Conservation (phyloP, 148 eudicot species). For the Heliamphora exappendiculata region DNA sequence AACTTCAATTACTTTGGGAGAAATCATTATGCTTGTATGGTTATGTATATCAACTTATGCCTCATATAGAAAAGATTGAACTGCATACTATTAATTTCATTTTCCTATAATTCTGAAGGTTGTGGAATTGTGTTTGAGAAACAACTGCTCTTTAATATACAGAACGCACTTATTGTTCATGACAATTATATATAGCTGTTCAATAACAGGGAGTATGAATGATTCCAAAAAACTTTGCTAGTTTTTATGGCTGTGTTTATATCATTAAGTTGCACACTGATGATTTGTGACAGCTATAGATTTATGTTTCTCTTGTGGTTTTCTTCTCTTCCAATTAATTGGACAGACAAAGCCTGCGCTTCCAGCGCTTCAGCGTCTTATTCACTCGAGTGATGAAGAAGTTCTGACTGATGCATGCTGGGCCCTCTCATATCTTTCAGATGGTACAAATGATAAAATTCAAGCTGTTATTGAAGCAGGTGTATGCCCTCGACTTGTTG, state of each 20-base stretch:
- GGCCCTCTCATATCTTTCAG: conserved; percentile 50
- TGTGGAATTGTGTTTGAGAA: neutral
- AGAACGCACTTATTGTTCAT: too few species aligned
- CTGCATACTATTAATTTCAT: neutral
- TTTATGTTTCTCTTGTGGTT: neutral
- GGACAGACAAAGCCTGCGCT: conserved; percentile 39
- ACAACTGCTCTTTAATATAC: neutral
- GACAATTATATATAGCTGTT: neutral
- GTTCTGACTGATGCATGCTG: conserved; percentile 45
- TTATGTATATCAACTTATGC: neutral
- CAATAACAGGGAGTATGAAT: neutral
- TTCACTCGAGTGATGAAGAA: conserved; percentile 44
- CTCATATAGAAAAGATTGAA: neutral
- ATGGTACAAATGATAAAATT: conserved; percentile 41
- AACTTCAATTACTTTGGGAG: neutral
- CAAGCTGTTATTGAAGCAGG: conserved; percentile 43
- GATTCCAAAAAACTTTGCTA: neutral
- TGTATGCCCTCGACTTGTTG: conserved; percentile 36
- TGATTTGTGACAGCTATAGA: neutral
- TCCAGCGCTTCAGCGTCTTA: conserved; percentile 34
- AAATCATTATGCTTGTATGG: neutral
- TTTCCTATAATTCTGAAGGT: neutral
- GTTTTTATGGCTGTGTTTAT: too few species aligned
- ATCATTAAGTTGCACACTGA: neutral
- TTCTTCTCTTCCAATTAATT: neutral